Conservation (phyloP, 2,329 filamentous ascomycete genomes). For the Stagonosporopsis rhizophila region DNA sequence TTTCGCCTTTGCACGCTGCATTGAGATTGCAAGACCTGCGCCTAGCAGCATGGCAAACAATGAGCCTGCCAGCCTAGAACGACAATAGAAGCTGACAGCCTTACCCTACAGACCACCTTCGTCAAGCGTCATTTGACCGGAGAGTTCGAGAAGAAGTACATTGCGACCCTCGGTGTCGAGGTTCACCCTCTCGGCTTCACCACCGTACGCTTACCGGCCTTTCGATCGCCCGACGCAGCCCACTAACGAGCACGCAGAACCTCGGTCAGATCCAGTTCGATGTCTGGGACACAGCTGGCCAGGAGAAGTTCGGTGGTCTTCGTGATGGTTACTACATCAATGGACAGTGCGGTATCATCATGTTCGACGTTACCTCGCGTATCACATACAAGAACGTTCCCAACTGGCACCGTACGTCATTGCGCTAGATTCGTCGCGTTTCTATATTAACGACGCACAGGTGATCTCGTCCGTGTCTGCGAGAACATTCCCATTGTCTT, state of each 20-base stretch:
- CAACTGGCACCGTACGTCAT: constrained; percentile 97
- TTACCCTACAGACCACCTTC: constrained; percentile 82
- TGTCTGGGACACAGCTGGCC: constrained; percentile 98
- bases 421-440: neutral
- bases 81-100: constrained; percentile 31
- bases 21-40: neutral
- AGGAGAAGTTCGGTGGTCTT: constrained; percentile 99
- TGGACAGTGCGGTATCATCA: constrained; percentile 99
- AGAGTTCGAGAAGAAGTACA: constrained; percentile 99
- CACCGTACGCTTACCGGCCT: constrained; percentile 71
- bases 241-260: constrained; percentile 65
- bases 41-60: constrained; percentile 10
- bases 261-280: constrained; percentile 97
- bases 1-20: neutral
- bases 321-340: constrained; percentile 99
- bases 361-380: constrained; percentile 99
- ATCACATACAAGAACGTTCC: constrained; percentile 99
- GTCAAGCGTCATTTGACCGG: constrained; percentile 99
- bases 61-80: neutral
- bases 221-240: constrained; percentile 15
- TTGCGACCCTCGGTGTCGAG: constrained; percentile 98
- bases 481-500: constrained; percentile 99
- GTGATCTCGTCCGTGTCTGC: constrained; percentile 98
- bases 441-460: constrained; percentile 56
- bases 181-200: constrained; percentile 98